phyloP scores from a whole-genome alignment of 192 early-diverging fungal species.

The Umbelopsis vinacea region DNA sequence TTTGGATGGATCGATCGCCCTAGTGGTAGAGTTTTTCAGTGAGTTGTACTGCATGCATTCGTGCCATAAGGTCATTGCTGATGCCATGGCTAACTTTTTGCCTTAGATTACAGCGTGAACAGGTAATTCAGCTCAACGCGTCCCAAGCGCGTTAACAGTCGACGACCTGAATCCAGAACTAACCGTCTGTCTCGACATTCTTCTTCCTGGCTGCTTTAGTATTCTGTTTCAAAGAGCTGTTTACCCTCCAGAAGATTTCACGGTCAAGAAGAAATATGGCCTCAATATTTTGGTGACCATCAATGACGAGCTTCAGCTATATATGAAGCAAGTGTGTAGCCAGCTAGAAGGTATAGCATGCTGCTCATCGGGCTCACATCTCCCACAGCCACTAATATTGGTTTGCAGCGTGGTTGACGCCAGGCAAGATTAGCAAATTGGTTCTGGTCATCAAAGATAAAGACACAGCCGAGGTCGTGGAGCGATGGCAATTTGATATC shows the following conservation, averaged over 20 bases:
- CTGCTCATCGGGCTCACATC: neutral
- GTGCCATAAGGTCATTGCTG: neutral
- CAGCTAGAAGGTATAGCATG: constrained; percentile 78
- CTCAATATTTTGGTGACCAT: constrained; percentile 81
- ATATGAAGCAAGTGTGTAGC: constrained; percentile 75
- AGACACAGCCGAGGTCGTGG: constrained; percentile 81
- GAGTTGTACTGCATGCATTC: constrained; percentile 21
- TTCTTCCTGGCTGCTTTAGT: constrained; percentile 40
- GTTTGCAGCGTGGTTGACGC: constrained; percentile 71
- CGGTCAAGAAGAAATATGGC: constrained; percentile 83
- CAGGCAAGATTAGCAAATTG: constrained; percentile 77
- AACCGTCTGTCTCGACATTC: neutral
- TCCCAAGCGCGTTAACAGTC: neutral
- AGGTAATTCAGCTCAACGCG: constrained; percentile 48
- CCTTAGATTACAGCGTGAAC: constrained; percentile 74
- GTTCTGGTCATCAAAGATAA: constrained; percentile 88
- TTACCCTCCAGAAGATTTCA: constrained; percentile 94
- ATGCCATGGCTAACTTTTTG: neutral
- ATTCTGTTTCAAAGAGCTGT: constrained; percentile 92
- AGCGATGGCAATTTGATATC: constrained; percentile 96
- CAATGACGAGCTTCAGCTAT: constrained; percentile 71
- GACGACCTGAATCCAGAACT: neutral
- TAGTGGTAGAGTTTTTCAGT: constrained; percentile 92
- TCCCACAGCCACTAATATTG: too few relatives aligned
- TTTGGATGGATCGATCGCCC: constrained; percentile 81